Base-by-base conservation (phyloP, 768 basidiomycete genomes). In the Inosperma sp. region DNA sequence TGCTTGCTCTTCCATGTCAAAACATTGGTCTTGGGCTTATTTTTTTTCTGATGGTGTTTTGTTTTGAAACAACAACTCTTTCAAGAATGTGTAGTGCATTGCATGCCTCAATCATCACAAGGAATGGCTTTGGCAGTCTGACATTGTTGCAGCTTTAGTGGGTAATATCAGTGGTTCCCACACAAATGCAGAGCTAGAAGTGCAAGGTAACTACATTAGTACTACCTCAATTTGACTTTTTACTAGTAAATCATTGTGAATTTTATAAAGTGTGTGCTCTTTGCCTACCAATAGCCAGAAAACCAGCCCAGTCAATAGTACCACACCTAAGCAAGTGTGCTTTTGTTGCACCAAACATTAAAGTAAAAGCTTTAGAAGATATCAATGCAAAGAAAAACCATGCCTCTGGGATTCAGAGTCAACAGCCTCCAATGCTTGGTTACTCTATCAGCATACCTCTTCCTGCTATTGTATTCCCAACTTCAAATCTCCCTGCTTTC, bases 281-380 rank as follows among this genome's bases (percentile, higher is more conserved):
- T 35, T 46, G 26, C 0, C 31, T 33, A 5, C 45, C 22, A 12
- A 46, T 46, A 25, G 31, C 45, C 3, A 33, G 45, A n/a, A 46
- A 46, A 35, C 45, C 45, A 9, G 30, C 19, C 30, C 44, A 45
- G 30, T 22, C 44, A 31, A 45, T 33, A 31, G 30, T 33, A 45
- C 30, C 44, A n/a, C 44, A 45, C 21, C 44, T 45, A 13, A 45
- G 44, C 21, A 45, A 45, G 31, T 44, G 41, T 27, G 7, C 30
- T 29, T 43, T 43, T 17, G 41, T 43, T n/a, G 27, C 43, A 16
- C 43, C 43, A 5, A 30, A 44, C 22, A 30, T 44, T 25, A 44
- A 27, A 29, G 10, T 7, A 4, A n/a, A 14, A 7, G 43, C 45
- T 8, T 21, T 16, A 2, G 45, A 47, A 0, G 33, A 47, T 12